phyloP scores from a whole-genome alignment of 371 early-diverging fungal genomes.

The Mucor irregularis region DNA sequence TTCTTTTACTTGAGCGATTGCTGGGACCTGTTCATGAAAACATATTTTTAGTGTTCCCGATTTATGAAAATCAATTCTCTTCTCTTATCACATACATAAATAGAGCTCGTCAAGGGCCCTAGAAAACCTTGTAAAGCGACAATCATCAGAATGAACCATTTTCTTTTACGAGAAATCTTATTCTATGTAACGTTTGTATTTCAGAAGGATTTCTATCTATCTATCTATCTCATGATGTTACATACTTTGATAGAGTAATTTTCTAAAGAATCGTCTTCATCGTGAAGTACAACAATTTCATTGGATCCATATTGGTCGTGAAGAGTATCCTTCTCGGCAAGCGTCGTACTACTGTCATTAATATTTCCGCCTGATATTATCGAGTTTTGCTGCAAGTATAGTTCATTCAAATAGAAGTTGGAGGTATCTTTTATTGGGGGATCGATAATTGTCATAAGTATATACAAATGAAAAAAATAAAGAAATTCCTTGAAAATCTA shows the following conservation, averaged over 20 bases:
- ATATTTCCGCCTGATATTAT: background rate
- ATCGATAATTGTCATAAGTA: constrained; percentile 9
- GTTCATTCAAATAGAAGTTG: background rate
- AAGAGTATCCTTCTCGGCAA: background rate
- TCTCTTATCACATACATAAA: constrained; percentile 31
- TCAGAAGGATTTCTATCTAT: too few relatives aligned
- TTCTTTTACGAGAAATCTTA: constrained; percentile 14
- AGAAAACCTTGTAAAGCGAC: constrained; percentile 50
- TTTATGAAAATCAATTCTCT: background rate
- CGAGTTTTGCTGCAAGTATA: too few relatives aligned
- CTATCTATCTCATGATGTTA: too few relatives aligned
- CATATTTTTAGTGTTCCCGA: too few relatives aligned
- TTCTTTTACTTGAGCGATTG: constrained; percentile 37
- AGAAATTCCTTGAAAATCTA: too few relatives aligned
- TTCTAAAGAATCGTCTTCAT: background rate
- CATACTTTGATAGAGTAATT: constrained; percentile 12
- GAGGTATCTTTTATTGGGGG: constrained; percentile 4
- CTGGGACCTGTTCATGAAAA: constrained; percentile 32
- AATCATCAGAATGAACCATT: constrained; percentile 43
- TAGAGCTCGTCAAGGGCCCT: constrained; percentile 50
- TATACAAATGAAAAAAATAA: background rate
- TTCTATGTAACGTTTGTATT: background rate
- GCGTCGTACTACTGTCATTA: background rate
- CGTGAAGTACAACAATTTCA: too few relatives aligned
- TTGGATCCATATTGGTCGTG: too few relatives aligned